Evolutionary conservation across 2,329 filamentous ascomycete species (phyloP).

Genomic region (Alternaria burnsii): DNA sequence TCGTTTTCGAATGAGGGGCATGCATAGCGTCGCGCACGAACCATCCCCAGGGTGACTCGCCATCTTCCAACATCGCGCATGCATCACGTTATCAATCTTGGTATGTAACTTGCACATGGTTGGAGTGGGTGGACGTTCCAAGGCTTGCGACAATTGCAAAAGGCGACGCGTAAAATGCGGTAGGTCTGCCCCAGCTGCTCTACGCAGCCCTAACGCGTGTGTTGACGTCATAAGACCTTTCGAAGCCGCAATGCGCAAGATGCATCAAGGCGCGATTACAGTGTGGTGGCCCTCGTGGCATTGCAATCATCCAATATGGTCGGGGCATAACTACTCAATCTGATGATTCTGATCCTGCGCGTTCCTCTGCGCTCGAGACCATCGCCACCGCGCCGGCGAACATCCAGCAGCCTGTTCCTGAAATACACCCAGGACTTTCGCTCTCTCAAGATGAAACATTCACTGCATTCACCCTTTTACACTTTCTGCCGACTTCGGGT

Average conservation of each 20-base stretch:
- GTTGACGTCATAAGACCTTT: background rate
- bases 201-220: background rate
- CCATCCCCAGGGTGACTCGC: background rate
- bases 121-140: background rate
- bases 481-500: background rate
- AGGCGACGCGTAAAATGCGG: background rate
- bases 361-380: background rate
- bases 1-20: too few relatives aligned
- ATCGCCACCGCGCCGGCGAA: background rate
- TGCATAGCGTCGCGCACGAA: background rate
- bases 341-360: background rate
- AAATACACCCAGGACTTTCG: background rate
- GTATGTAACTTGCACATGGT: background rate
- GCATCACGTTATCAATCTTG: background rate
- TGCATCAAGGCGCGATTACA: background rate
- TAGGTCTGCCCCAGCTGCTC: background rate
- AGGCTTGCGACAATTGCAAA: conserved; percentile 1
- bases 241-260: conserved; percentile 1
- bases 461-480: background rate
- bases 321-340: background rate
- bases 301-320: background rate
- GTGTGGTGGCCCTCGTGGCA: background rate
- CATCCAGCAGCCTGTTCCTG: background rate
- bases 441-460: background rate
- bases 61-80: background rate